Evolutionary conservation across 768 basidiomycete species (phyloP).

Genomic region (Rubroboletus satanas): DNA sequence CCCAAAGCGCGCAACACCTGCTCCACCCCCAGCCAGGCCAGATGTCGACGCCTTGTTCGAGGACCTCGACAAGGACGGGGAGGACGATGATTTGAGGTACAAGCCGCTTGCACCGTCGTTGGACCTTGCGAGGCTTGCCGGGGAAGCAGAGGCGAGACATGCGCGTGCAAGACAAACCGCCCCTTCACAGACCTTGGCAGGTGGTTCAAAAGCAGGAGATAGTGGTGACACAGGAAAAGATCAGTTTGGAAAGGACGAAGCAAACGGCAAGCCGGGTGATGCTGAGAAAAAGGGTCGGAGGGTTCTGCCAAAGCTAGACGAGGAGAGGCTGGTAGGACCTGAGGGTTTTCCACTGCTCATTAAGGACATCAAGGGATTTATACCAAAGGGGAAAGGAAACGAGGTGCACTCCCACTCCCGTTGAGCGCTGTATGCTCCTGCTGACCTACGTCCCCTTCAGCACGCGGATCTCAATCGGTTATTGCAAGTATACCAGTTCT

Average conservation of each 20-base stretch:
- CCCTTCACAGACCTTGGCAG: slow-evolving; percentile 45
- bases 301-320: slow-evolving; percentile 61
- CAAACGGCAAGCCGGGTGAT: slow-evolving; percentile 12
- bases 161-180: slow-evolving; percentile 26
- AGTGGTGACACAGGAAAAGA: slow-evolving; percentile 17
- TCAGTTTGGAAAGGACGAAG: slow-evolving; percentile 4
- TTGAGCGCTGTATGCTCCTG: not conserved
- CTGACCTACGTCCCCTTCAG: slow-evolving; percentile 37
- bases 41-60: slow-evolving; percentile 45
- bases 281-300: slow-evolving; percentile 30
- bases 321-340: slow-evolving; percentile 64
- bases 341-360: slow-evolving; percentile 80
- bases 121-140: slow-evolving; percentile 50
- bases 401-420: slow-evolving; percentile 54
- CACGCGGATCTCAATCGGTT: slow-evolving; percentile 76
- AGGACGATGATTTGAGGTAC: slow-evolving; percentile 40
- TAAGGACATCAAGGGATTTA: slow-evolving; percentile 72
- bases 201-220: slow-evolving; percentile 38
- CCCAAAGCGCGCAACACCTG: slow-evolving; percentile 23
- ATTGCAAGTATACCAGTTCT: slow-evolving; percentile 85
- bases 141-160: slow-evolving; percentile 52
- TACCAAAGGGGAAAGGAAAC: slow-evolving; percentile 83
- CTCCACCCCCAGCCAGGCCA: slow-evolving; percentile 13
- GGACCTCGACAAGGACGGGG: slow-evolving; percentile 47
- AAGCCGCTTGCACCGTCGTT: slow-evolving; percentile 48